Evolutionary conservation across 805 yeast species (phyloP).

Genomic region (Suhomyces sp.): DNA sequence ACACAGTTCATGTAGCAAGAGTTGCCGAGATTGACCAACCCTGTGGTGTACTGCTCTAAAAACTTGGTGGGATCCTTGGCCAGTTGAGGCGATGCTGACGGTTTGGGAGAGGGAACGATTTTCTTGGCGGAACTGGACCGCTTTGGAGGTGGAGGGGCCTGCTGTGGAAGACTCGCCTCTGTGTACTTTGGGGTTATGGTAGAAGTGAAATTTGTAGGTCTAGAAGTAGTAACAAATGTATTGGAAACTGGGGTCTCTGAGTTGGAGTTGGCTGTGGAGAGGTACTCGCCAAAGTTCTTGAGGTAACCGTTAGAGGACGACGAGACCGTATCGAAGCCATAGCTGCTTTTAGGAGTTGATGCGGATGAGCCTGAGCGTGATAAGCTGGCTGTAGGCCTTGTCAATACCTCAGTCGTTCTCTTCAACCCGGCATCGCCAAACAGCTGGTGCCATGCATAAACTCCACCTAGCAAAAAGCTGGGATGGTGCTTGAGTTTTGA

Average conservation of each 20-base stretch:
- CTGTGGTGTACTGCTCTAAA: constrained; percentile 50
- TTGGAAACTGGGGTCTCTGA: constrained; percentile 18
- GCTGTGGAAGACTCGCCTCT: background rate
- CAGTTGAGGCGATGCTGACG: background rate
- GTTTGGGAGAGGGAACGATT: background rate
- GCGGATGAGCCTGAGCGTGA: constrained; percentile 11
- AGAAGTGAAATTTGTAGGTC: constrained; percentile 2
- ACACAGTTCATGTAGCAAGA: constrained; percentile 92
- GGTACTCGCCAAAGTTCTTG: constrained; percentile 26
- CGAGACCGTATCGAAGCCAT: background rate
- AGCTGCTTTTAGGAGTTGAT: background rate
- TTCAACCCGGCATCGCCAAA: constrained; percentile 27
- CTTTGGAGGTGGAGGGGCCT: background rate
- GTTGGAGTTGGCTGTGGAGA: constrained; percentile 25
- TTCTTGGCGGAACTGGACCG: constrained; percentile 3
- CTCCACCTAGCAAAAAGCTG: constrained; percentile 36
- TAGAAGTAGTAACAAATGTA: constrained; percentile 6
- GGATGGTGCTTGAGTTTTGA: constrained; percentile 33
- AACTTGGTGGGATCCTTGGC: constrained; percentile 2
- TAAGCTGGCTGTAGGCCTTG: constrained; percentile 19
- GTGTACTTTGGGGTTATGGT: background rate
- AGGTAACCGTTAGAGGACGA: constrained; percentile 16
- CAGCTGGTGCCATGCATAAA: constrained; percentile 28
- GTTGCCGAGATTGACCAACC: constrained; percentile 79
- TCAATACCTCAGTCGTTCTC: constrained; percentile 13